Percentiles rank a stretch among this genome's conserved stretches.
Conservation (phyloP, 1,284 basidiomycete species). For the Cystobasidiaceae sp. region DNA sequence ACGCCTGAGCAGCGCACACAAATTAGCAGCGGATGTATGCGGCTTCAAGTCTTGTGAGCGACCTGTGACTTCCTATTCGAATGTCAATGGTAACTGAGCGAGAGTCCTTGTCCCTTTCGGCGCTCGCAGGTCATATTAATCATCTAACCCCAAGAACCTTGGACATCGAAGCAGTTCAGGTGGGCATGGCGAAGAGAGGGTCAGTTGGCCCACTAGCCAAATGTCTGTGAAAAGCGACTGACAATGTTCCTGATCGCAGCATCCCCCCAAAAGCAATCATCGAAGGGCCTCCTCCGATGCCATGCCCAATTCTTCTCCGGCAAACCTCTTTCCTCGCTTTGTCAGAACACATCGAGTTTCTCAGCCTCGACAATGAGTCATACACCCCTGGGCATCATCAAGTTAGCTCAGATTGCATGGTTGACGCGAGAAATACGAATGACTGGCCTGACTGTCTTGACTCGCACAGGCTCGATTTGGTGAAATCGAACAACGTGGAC, state of each 20-base stretch:
- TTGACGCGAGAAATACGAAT: neutral
- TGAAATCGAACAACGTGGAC: constrained; percentile 50
- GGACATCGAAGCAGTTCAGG: constrained; percentile 50
- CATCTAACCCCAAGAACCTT: constrained; percentile 50
- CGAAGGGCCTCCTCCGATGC: constrained; percentile 47
- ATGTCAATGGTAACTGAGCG: neutral
- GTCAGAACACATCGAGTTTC: constrained; percentile 48
- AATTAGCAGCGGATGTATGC: constrained; percentile 49
- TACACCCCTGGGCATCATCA: constrained; percentile 42
- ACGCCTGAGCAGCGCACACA: constrained; percentile 44
- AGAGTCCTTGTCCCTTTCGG: neutral
- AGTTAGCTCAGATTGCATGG: constrained; percentile 30
- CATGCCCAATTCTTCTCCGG: constrained; percentile 48
- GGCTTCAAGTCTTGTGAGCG: constrained; percentile 45
- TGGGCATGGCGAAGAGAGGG: constrained; percentile 45
- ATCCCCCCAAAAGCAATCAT: constrained; percentile 50
- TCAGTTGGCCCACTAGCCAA: constrained; percentile 26
- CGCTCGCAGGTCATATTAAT: constrained; percentile 49
- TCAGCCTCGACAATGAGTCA: constrained; percentile 27
- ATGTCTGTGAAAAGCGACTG: neutral
- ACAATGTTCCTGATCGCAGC: constrained; percentile 32
- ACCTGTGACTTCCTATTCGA: neutral
- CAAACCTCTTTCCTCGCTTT: constrained; percentile 51
- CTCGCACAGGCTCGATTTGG: constrained; percentile 47
- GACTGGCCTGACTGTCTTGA: no score